Evolutionary conservation across 2,329 filamentous ascomycete species (phyloP).

Genomic region (Mariannaea elegans): DNA sequence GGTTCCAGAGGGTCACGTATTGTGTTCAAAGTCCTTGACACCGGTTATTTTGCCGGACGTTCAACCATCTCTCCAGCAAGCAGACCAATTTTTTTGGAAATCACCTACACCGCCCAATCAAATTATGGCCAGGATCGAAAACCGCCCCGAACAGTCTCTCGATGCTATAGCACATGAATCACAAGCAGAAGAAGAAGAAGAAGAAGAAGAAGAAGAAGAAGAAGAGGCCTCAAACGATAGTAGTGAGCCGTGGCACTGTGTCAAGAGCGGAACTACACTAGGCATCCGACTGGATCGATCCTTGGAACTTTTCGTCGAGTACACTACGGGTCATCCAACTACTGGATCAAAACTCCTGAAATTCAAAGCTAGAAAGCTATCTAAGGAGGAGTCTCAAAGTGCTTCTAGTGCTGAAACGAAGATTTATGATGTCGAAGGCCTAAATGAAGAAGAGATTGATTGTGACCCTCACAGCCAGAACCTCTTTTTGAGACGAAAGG

Average conservation of each 20-base stretch:
- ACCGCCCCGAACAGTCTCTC: too few species aligned
- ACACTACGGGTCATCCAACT: constrained; percentile 7
- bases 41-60: too few species aligned
- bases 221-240: not conserved
- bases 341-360: not conserved
- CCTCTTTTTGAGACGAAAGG: not conserved
- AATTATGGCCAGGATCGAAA: too few species aligned
- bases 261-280: constrained; percentile 8
- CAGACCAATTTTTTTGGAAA: too few species aligned
- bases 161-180: not conserved
- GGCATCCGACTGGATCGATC: constrained; percentile 1
- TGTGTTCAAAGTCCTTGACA: too few species aligned
- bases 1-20: too few species aligned
- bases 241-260: constrained; percentile 12
- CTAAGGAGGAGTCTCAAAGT: not conserved
- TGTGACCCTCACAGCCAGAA: not conserved
- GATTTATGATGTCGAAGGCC: constrained; percentile 7
- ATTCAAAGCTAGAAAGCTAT: constrained; percentile 17
- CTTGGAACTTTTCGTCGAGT: constrained; percentile 25
- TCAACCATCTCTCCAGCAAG: too few species aligned
- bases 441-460: not conserved
- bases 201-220: too few species aligned
- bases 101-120: too few species aligned
- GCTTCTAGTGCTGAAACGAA: not conserved
- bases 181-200: too few species aligned